phyloP scores from a whole-genome alignment of 2,329 filamentous ascomycete genomes.

The Arthrobotrys pseudoclavata region DNA sequence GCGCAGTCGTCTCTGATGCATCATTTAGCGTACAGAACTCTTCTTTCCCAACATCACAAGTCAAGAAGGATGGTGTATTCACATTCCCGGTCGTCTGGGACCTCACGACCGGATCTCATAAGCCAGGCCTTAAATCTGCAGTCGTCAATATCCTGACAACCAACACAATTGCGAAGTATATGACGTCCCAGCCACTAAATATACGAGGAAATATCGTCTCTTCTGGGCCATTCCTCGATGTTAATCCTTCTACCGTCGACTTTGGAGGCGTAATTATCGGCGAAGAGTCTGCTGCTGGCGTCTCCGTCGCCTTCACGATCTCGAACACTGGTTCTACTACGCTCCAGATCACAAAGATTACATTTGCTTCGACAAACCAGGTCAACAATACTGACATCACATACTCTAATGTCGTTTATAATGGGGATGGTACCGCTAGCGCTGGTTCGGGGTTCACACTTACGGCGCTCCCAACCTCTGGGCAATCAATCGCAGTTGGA shows the following conservation, averaged over 20 bases:
- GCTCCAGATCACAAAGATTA: slow-evolving; percentile 66
- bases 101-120: slow-evolving; percentile 64
- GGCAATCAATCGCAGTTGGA: slow-evolving; percentile 64
- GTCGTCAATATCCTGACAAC: slow-evolving; percentile 66
- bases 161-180: slow-evolving; percentile 66
- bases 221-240: slow-evolving; percentile 65
- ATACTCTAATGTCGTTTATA: slow-evolving; percentile 65
- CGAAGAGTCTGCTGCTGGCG: slow-evolving; percentile 63
- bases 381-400: slow-evolving; percentile 62
- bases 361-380: slow-evolving; percentile 64
- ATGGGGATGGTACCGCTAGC: slow-evolving; percentile 62
- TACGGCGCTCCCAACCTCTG: slow-evolving; percentile 64
- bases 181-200: slow-evolving; percentile 66
- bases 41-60: slow-evolving; percentile 65
- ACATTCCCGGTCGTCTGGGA: slow-evolving; percentile 67
- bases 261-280: slow-evolving; percentile 67
- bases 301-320: slow-evolving; percentile 65
- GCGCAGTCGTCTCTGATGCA: slow-evolving; percentile 65
- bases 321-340: slow-evolving; percentile 66
- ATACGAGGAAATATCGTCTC: slow-evolving; percentile 67
- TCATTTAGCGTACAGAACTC: slow-evolving; percentile 66
- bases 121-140: slow-evolving; percentile 66
- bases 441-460: slow-evolving; percentile 65
- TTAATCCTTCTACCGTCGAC: slow-evolving; percentile 66
- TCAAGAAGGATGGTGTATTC: slow-evolving; percentile 66